phyloP scores from a whole-genome alignment of 805 yeast genomes.

The Kazachstania bromeliacearum region DNA sequence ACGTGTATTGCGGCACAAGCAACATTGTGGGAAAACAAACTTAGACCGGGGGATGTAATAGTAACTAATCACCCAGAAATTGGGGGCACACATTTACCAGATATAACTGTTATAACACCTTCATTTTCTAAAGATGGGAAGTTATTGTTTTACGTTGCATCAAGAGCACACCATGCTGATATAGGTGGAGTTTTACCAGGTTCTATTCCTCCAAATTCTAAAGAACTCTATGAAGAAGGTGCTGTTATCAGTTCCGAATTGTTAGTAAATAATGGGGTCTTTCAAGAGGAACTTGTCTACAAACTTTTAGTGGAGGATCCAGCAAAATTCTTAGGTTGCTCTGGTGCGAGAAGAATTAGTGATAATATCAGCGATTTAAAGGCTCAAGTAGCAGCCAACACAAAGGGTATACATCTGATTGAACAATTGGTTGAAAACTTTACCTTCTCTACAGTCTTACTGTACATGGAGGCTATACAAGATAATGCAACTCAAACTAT shows the following conservation, averaged over 20 bases:
- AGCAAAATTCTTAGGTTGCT: constrained; percentile 72
- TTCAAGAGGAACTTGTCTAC: constrained; percentile 64
- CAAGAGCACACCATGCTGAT: constrained; percentile 94
- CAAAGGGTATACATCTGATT: constrained; percentile 67
- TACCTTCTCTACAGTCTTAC: constrained; percentile 46
- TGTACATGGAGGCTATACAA: constrained; percentile 77
- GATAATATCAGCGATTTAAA: constrained; percentile 80
- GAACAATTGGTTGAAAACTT: constrained; percentile 53
- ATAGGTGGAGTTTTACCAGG: constrained; percentile 91
- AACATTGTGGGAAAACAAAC: constrained; percentile 50
- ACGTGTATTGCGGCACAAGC: constrained; percentile 65
- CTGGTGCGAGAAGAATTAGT: constrained; percentile 75
- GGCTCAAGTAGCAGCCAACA: constrained; percentile 85
- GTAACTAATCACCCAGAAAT: constrained; percentile 73
- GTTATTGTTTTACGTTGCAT: constrained; percentile 80
- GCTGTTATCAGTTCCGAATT: constrained; percentile 76
- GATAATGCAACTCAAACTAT: constrained; percentile 69
- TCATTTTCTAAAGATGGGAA: constrained; percentile 52
- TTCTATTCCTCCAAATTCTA: constrained; percentile 89
- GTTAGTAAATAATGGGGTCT: constrained; percentile 59
- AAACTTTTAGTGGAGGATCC: constrained; percentile 62
- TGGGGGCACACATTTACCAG: constrained; percentile 86
- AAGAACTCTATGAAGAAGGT: constrained; percentile 80
- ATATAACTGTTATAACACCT: constrained; percentile 88
- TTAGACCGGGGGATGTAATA: constrained; percentile 65